These are phyloP conservation scores for Sistotremastrum suecicum DNA, from an alignment of 768 basidiomycete genomes.

Conservation along the genomic window DNA sequence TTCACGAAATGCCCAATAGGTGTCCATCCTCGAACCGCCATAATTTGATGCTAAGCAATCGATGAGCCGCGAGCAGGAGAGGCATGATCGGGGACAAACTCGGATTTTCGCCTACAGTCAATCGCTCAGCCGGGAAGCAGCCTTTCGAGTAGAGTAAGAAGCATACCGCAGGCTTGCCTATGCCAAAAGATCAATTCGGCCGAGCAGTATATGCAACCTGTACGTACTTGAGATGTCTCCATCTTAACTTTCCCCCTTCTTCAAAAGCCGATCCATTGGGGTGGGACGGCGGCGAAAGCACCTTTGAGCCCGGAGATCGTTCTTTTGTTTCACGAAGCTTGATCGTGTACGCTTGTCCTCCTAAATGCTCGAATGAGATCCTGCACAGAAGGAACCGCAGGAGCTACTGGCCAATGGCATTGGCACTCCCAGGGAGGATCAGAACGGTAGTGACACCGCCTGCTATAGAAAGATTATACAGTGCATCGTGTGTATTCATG, in stretches of 20 bases:
- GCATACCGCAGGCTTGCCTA: conserved; percentile 24
- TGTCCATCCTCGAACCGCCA: conserved; percentile 46
- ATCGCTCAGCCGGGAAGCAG: background rate
- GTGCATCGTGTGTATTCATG: conserved; percentile 74
- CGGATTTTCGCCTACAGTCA: no score
- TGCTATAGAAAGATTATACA: conserved; percentile 58
- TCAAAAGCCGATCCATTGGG: conserved; percentile 33
- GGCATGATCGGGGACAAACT: background rate
- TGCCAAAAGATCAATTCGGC: background rate
- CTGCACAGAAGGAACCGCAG: background rate
- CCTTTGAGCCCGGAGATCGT: conserved; percentile 64
- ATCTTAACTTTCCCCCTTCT: conserved; percentile 32
- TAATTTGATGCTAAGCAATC: conserved; percentile 5
- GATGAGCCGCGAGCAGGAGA: no score
- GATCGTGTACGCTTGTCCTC: conserved; percentile 78
- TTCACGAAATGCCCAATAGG: conserved; percentile 59
- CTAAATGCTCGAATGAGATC: conserved; percentile 20
- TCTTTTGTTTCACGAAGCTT: conserved; percentile 71
- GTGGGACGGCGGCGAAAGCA: conserved; percentile 67
- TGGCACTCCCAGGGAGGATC: conserved; percentile 62
- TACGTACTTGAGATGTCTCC: conserved; percentile 66
- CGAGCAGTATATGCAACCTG: conserved; percentile 2
- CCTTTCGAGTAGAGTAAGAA: background rate
- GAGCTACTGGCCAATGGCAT: conserved; percentile 47
- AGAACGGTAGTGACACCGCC: conserved; percentile 84